Conservation (phyloP, 2,329 filamentous ascomycete genomes). For the Penicillium occitanis region DNA sequence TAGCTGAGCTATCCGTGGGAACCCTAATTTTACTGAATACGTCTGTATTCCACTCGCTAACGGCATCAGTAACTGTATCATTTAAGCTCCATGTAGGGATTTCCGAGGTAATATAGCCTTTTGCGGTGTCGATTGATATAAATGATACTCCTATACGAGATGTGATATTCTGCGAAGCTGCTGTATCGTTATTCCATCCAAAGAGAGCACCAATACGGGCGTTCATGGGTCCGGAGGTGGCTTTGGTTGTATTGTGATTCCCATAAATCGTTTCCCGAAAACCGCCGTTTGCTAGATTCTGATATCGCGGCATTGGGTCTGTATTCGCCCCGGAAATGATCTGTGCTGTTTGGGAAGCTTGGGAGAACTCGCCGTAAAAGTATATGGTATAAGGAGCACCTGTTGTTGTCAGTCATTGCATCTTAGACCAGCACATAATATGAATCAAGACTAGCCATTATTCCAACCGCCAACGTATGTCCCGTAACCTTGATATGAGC, state of each 20-base stretch:
- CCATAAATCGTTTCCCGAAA: constrained; percentile 57
- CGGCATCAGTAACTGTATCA: constrained; percentile 51
- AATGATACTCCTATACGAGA: constrained; percentile 68
- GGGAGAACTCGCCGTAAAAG: constrained; percentile 48
- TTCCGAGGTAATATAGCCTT: constrained; percentile 62
- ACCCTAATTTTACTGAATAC: constrained; percentile 49
- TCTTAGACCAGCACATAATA: background rate
- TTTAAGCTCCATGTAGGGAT: constrained; percentile 65
- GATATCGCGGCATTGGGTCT: constrained; percentile 34
- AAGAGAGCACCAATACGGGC: constrained; percentile 62
- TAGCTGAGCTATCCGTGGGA: constrained; percentile 33
- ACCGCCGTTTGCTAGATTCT: constrained; percentile 60
- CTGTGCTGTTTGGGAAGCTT: constrained; percentile 33
- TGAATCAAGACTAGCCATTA: constrained; percentile 30
- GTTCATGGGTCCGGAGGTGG: constrained; percentile 54
- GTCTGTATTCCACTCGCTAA: constrained; percentile 60
- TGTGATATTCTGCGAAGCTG: constrained; percentile 48
- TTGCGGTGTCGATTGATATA: constrained; percentile 64
- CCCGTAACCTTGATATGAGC: constrained; percentile 49
- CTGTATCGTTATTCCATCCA: constrained; percentile 55
- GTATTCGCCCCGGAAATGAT: constrained; percentile 42
- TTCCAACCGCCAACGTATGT: constrained; percentile 51
- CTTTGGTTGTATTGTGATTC: constrained; percentile 49
- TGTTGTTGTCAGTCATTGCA: constrained; percentile 11
- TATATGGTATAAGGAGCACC: constrained; percentile 45